Evolutionary conservation across 192 early-diverging fungal genomes (phyloP), one percentile per base, ranked within the genome.

Genomic region (Entomortierella chlamydospora): DNA sequence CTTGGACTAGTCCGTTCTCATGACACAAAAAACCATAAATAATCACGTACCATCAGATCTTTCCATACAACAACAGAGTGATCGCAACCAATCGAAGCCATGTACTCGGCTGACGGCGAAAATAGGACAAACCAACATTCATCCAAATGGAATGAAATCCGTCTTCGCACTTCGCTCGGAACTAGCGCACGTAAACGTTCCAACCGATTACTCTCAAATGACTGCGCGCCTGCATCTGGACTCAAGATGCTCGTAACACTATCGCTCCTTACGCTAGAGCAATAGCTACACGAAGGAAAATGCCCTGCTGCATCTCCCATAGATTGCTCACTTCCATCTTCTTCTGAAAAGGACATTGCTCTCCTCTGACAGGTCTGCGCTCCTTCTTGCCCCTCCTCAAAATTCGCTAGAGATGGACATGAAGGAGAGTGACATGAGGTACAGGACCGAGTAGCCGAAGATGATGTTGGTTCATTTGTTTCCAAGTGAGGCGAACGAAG

Each of bases 51-150:
- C 64, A 47, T 60, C 2, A 76, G 2, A 23, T 76, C 64, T 9
- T 52, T 58, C 72, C 72, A 76, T 9, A 76, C 15, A 28, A 43
- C 28, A 30, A 76, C 43, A 0, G 51, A 23, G 0, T 68, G 51
- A 28, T 76, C 72, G 28, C 60, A 39, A 23, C 72, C 72, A 37
- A 61, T 61, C 1, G 72, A 68, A 39, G 59, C 72, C 59, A 76
- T 29, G 30, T 62, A 76, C 25, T 76, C 64, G 23, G 49, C 64
- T 31, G 72, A 76, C 2, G 72, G 72, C 13, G 72, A 67, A 68
- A 76, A 76, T 39, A 60, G 64, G 13, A 76, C 72, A 41, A 68
- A 62, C 72, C 72, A 76, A 18, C 72, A 76, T 34, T 76, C 72
- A 49, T 68, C 72, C 51, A 68, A 20, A 61, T 76, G 72, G 33